Evolutionary conservation across 2,329 filamentous ascomycete species (phyloP).

Genomic region (Cercospora beticola): DNA sequence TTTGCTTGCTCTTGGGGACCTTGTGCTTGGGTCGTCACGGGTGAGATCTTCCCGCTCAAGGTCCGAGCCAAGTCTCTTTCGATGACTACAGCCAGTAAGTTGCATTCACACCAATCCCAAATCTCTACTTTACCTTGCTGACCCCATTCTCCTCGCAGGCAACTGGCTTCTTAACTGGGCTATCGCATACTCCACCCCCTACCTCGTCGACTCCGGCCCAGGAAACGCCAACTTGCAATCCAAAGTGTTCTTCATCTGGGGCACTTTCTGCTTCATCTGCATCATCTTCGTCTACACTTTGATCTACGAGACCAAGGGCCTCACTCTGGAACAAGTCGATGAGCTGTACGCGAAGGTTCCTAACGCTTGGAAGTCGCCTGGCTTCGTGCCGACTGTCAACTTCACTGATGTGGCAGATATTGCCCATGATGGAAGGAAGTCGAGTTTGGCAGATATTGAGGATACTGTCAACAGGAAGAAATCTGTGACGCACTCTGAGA

Average conservation of each 20-base stretch:
- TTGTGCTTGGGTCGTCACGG: conserved; percentile 52
- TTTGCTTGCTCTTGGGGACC: conserved; percentile 38
- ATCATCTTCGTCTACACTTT: conserved; percentile 43
- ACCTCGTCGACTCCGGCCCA: conserved; percentile 67
- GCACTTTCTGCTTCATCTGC: conserved; percentile 56
- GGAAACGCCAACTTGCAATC: conserved; percentile 66
- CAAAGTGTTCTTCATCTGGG: conserved; percentile 62
- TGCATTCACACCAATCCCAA: too few species aligned
- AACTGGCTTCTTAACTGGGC: conserved; percentile 67
- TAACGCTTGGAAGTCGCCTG: conserved; percentile 56
- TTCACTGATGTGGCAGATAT: conserved; percentile 49
- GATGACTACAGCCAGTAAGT: conserved; percentile 32
- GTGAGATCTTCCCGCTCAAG: conserved; percentile 38
- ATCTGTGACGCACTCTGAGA: conserved; percentile 35
- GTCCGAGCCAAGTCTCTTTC: conserved; percentile 40
- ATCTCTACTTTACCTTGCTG: too few species aligned
- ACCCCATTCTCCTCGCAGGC: conserved; percentile 29
- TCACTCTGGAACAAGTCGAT: conserved; percentile 79
- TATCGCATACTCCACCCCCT: conserved; percentile 70
- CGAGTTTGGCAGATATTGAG: conserved; percentile 37
- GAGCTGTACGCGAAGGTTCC: conserved; percentile 68
- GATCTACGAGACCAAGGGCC: conserved; percentile 82
- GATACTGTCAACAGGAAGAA: conserved; percentile 38
- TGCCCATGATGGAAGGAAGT: conserved; percentile 28
- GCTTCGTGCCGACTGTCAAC: conserved; percentile 51